A percentile compares a stretch with the other conserved stretches of the same genome.
These are phyloP conservation scores for Neurospora cerealis DNA, from an alignment of 495 filamentous ascomycete species.

Conservation along the genomic window DNA sequence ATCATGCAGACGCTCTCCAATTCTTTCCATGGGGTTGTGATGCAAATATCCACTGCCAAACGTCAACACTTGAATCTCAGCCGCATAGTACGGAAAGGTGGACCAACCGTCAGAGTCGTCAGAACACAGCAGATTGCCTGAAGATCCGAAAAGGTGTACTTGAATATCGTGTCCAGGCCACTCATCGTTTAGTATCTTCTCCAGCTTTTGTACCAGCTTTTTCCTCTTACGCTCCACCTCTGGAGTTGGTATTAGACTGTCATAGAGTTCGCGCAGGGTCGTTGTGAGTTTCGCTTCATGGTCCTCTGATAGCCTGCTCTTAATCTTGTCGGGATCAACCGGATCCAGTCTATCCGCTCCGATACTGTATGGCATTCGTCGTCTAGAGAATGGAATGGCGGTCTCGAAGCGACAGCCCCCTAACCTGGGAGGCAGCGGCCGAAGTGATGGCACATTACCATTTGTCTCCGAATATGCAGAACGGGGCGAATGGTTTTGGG, in stretches of 20 bases:
- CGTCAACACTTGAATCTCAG: conserved; percentile 12
- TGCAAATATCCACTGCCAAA: conserved; percentile 82
- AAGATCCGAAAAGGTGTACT: conserved; percentile 93
- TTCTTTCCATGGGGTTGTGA: conserved; percentile 75
- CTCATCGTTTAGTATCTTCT: conserved; percentile 73
- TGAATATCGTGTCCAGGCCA: conserved; percentile 88
- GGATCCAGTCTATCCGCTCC: conserved; percentile 64
- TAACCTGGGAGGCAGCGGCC: conserved; percentile 38
- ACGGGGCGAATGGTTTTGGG: conserved; percentile 70
- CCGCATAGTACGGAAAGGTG: not conserved
- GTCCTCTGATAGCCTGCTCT: conserved; percentile 53
- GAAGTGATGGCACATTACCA: conserved; percentile 55
- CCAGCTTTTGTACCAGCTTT: conserved; percentile 73
- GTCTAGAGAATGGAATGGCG: conserved; percentile 28
- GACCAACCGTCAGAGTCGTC: conserved; percentile 89
- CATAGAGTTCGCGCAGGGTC: conserved; percentile 76
- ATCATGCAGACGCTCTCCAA: conserved; percentile 81
- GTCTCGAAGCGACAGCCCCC: conserved; percentile 78
- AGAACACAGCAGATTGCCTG: conserved; percentile 88
- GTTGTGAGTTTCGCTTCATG: conserved; percentile 70
- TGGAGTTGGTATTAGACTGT: conserved; percentile 70
- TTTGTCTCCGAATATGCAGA: conserved; percentile 87
- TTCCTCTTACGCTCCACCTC: conserved; percentile 66
- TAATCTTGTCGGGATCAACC: conserved; percentile 54
- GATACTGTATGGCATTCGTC: conserved; percentile 88